These are phyloP conservation scores for Areca catechu DNA, from an alignment of 176 grass and related monocot species.

Conservation along the genomic window DNA sequence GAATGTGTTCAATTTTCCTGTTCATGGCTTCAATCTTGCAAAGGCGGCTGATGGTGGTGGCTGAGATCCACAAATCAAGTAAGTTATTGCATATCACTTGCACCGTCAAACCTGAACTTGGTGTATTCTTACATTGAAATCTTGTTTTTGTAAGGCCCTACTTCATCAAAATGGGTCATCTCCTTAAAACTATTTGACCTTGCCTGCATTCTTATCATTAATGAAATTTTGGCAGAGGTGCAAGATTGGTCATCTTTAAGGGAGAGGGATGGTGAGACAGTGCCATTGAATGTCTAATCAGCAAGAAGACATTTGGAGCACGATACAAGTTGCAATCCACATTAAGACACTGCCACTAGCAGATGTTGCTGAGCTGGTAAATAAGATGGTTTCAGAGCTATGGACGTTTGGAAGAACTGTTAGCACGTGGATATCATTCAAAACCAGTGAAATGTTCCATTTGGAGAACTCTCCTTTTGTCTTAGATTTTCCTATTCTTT, in stretches of 20 bases:
- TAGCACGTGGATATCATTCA: too few relatives aligned
- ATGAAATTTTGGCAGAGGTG: constrained; percentile 4
- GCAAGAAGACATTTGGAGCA: neutral
- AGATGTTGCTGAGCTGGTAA: too few relatives aligned
- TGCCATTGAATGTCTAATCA: constrained; percentile 52
- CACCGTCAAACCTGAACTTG: neutral
- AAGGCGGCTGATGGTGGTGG: constrained; percentile 77
- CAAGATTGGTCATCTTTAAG: constrained; percentile 35
- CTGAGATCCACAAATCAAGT: constrained; percentile 72
- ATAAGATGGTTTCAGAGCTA: too few relatives aligned
- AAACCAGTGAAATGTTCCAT: too few relatives aligned
- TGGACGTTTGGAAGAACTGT: too few relatives aligned
- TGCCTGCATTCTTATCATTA: neutral
- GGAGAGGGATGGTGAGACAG: constrained; percentile 41
- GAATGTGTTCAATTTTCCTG: constrained; percentile 98
- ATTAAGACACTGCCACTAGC: too few relatives aligned
- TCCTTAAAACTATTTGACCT: neutral
- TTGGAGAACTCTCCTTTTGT: too few relatives aligned
- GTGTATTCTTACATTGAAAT: neutral
- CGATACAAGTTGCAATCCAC: too few relatives aligned
- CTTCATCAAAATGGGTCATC: neutral
- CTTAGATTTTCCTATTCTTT: too few relatives aligned
- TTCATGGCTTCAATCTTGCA: constrained; percentile 92
- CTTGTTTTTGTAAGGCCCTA: neutral
- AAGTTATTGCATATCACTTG: constrained; percentile 16